Conservation (phyloP, 108 stramenopile genomes). For the Tribonema minus region DNA sequence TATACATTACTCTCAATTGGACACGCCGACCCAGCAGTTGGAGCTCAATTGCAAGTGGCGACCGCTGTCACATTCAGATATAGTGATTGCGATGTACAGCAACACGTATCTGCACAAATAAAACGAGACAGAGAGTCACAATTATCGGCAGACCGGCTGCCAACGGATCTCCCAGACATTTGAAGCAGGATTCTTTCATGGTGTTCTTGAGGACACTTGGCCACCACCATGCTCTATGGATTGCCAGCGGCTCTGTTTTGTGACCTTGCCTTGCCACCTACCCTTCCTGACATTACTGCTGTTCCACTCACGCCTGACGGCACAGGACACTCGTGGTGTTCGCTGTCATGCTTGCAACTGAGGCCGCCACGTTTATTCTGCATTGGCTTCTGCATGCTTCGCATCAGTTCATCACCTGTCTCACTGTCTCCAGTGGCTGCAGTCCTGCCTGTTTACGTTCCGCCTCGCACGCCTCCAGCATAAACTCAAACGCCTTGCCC, state of each 20-base stretch:
- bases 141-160: too few relatives aligned
- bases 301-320: background rate
- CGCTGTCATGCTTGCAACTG: background rate
- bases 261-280: too few relatives aligned
- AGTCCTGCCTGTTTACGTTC: background rate
- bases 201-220: too few relatives aligned
- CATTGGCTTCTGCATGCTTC: background rate
- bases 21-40: background rate
- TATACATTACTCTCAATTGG: background rate
- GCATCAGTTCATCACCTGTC: background rate
- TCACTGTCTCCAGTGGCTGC: background rate
- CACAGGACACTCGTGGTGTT: background rate
- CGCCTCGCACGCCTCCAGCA: background rate
- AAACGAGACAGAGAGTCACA: too few relatives aligned
- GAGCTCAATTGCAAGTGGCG: background rate
- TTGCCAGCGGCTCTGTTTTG: too few relatives aligned
- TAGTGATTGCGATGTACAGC: too few relatives aligned
- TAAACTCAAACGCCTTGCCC: constrained; percentile 6
- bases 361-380: background rate
- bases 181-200: too few relatives aligned
- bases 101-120: too few relatives aligned
- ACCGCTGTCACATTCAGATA: background rate
- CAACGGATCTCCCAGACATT: too few relatives aligned
- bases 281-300: too few relatives aligned
- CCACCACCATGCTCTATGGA: too few relatives aligned